Base-by-base conservation (phyloP, 805 yeast species). In the Wickerhamomyces ciferrii region DNA sequence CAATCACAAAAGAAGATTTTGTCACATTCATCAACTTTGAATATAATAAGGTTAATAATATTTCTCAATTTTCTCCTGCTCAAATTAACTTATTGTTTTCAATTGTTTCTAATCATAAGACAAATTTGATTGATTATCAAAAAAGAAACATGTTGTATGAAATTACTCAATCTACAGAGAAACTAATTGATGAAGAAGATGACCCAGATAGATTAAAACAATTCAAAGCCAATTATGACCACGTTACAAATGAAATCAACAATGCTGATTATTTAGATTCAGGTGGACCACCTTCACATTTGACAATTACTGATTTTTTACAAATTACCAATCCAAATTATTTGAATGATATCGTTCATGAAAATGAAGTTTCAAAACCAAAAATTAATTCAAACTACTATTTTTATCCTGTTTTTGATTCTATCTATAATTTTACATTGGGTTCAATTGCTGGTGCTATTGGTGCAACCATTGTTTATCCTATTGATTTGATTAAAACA, bases 381-480 rank as follows among this genome's bases (percentile, higher is more conserved):
- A 35, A 56, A 59, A 19, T 63, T 63, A 8, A 54, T 55, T 60
- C 67, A 18, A 68, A 67, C 44, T 69, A 63, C 46, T 69, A 63
- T 46, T 69, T 76, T 43, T 75, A 69, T 73, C 78, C 86, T 55
- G 82, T 92, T 43, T 88, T 92, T 52, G 95, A 87, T 61, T 87
- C 96, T 9, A 75, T 84, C 46, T 88, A 91, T 68, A 89, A 95
- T 48, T 92, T 92, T 66, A 70, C 86, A 27, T 72, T 92, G 48
- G 99, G 99, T 17, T 89, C 97, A 4, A 76, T 91, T 43, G 98
- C 99, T 29, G 99, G 99, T 48, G 94, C 97, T 56, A 82, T 92
- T 66, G 99, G 99, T 51, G 97, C 99, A n/a, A 88, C 97, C 6
- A 87, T 86, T 15, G 99, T 92, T 39, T 92, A 92, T 65, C 99